Evolutionary conservation across 1,139 yeast species (phyloP), one percentile per base, ranked within the genome.

Genomic region (Candida smagusa): DNA sequence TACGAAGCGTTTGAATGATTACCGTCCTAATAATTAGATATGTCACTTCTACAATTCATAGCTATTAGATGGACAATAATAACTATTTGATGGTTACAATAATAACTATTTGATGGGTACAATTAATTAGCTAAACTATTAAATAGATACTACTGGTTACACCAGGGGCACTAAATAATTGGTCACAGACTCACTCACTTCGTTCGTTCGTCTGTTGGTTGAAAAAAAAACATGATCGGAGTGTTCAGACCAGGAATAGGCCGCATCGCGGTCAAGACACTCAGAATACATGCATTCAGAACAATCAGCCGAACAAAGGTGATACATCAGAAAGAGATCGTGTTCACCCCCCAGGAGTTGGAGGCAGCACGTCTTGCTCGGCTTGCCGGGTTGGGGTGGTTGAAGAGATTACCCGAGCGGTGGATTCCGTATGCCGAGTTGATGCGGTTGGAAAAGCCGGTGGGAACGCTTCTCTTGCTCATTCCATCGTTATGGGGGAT

Each of bases 401-500:
- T 87, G 9, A 67, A 78, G 3, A 67, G 75, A 24, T 65, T 89
- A 19, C 97, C 97, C 0, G 72, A 68, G 32, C 71, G 73, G 44
- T 71, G 82, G 78, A 81, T 87, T 33, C 98, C 98, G 0, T 92
- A 88, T 55, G 95, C 96, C 31, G 95, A 88, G 54, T 70, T 94
- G 39, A 81, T 89, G 84, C 71, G 99, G 40, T 62, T 92, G 38
- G 98, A 94, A 53, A 88, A 88, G 49, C 98, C 98, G 0, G 94
- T 85, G 13, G 99, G 98, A 0, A 84, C 97, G 0, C 78, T 87
- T 72, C 68, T 92, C 27, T 66, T 94, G 33, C 78, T 80, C 42
- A 68, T 88, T 31, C 98, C 98, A 0, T 79, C 82, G 19, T 71
- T 79, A 63, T 84, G 92, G 92, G 81, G 87, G 19, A 81, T 84